phyloP scores from a whole-genome alignment of 2,329 filamentous ascomycete genomes.

The Calonectria naviculata region DNA sequence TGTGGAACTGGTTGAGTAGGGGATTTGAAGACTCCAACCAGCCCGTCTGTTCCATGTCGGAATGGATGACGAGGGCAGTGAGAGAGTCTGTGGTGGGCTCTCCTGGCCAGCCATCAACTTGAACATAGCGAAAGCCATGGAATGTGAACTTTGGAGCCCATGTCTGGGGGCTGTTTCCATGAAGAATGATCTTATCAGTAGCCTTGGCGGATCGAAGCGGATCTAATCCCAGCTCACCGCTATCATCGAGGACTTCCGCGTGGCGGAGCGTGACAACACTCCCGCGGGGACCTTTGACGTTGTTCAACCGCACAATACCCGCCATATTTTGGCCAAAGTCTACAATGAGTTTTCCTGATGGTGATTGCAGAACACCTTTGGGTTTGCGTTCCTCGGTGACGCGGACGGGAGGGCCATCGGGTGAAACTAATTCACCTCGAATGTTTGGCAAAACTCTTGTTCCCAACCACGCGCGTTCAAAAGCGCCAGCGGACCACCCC shows the following conservation, averaged over 20 bases:
- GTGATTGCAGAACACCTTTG: background rate
- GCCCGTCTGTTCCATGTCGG: conserved; percentile 61
- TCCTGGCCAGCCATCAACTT: conserved; percentile 55
- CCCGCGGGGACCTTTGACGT: background rate
- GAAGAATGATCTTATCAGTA: conserved; percentile 51
- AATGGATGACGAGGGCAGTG: conserved; percentile 55
- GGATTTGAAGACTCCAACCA: conserved; percentile 62
- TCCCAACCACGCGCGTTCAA: background rate
- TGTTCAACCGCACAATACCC: background rate
- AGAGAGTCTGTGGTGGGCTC: conserved; percentile 30
- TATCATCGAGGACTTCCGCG: background rate
- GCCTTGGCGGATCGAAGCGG: conserved; percentile 56
- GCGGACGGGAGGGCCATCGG: background rate
- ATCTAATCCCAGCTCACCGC: conserved; percentile 49
- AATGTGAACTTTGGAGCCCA: conserved; percentile 62
- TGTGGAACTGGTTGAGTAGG: conserved; percentile 63
- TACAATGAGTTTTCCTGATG: background rate
- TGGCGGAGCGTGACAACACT: background rate
- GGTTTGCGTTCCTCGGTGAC: background rate
- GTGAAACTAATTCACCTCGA: background rate
- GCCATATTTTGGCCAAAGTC: background rate
- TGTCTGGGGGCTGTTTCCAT: conserved; percentile 39
- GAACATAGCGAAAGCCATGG: conserved; percentile 64
- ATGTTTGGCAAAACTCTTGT: background rate
- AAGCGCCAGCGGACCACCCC: background rate